These are phyloP conservation scores for Conticribra guillardii DNA, from an alignment of 108 stramenopile species.

Conservation along the genomic window DNA sequence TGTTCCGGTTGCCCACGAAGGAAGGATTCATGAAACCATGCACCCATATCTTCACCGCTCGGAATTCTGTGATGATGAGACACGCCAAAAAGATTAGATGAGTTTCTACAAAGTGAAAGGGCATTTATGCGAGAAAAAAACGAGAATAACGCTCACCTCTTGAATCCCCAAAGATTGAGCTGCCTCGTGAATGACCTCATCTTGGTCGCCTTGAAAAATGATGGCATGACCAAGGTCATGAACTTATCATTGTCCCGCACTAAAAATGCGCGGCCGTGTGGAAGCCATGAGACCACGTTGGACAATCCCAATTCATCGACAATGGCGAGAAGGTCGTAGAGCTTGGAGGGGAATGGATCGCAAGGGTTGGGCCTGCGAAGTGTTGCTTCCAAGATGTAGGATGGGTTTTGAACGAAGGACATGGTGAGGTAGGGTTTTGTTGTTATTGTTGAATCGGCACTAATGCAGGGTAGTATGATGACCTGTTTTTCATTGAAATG, in stretches of 20 bases:
- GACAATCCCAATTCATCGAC: not conserved
- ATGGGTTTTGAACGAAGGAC: too few species aligned
- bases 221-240: constrained; percentile 51
- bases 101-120: not conserved
- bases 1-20: constrained; percentile 9
- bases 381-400: too few species aligned
- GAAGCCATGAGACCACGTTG: constrained; percentile 42
- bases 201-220: constrained; percentile 56
- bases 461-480: too few species aligned
- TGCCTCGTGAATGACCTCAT: constrained; percentile 30
- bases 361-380: too few species aligned
- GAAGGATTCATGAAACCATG: constrained; percentile 20
- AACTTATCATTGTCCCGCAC: constrained; percentile 56
- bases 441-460: too few species aligned
- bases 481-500: too few species aligned
- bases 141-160: not conserved
- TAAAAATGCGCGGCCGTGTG: constrained; percentile 64
- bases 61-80: not conserved
- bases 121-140: not conserved
- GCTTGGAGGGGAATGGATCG: constrained; percentile 11
- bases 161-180: constrained; percentile 22
- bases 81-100: not conserved
- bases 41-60: constrained; percentile 2
- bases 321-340: constrained; percentile 4
- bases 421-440: too few species aligned